Evolutionary conservation across 1,284 basidiomycete species (phyloP).

Genomic region (Veloboletus limbatus): DNA sequence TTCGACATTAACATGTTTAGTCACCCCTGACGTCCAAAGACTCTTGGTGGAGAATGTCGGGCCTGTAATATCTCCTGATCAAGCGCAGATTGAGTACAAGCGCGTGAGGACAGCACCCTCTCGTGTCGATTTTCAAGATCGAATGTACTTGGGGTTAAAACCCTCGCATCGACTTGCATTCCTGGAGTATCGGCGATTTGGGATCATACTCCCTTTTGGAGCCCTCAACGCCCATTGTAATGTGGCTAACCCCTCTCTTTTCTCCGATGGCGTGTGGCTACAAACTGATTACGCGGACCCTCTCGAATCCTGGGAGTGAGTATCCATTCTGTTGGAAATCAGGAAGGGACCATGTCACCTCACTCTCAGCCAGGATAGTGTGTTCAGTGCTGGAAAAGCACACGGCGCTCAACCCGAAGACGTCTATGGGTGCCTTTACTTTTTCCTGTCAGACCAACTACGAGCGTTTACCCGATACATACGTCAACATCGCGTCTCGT

Average conservation of each 20-base stretch:
- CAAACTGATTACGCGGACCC: constrained; percentile 40
- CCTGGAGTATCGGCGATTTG: constrained; percentile 37
- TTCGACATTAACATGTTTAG: constrained; percentile 22
- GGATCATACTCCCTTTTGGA: constrained; percentile 45
- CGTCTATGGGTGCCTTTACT: constrained; percentile 47
- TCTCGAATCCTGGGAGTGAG: constrained; percentile 43
- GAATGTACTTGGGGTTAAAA: constrained; percentile 32
- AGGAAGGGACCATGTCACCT: constrained; percentile 5
- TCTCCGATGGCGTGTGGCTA: constrained; percentile 37
- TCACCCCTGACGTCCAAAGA: constrained; percentile 7
- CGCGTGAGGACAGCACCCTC: constrained; percentile 28
- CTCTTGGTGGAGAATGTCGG: constrained; percentile 19
- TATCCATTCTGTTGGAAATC: constrained; percentile 1
- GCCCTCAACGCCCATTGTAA: constrained; percentile 39
- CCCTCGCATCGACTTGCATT: constrained; percentile 44
- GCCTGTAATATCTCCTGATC: constrained; percentile 21
- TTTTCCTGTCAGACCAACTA: constrained; percentile 40
- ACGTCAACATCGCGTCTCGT: constrained; percentile 31
- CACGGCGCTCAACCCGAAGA: constrained; percentile 40
- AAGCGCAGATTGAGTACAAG: constrained; percentile 27
- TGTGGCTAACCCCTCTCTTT: constrained; percentile 39
- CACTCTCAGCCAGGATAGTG: constrained; percentile 13
- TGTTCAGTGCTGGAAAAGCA: constrained; percentile 34
- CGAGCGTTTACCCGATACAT: constrained; percentile 35
- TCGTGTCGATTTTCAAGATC: constrained; percentile 35